Evolutionary conservation across 257 asterid genomes (phyloP).

Genomic region (Ajuga chamaepitys): DNA sequence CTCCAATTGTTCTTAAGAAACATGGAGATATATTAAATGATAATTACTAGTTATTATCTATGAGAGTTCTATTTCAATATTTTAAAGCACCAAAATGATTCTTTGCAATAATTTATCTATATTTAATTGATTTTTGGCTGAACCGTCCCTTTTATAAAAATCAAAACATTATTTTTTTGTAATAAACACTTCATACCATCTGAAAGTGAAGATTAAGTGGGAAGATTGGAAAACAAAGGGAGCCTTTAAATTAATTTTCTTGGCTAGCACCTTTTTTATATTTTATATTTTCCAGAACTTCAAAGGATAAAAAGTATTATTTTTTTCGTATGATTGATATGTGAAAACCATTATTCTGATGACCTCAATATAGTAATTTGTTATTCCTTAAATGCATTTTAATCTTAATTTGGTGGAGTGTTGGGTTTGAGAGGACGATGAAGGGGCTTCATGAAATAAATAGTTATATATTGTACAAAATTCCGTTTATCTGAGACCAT

Average conservation of each 20-base stretch:
- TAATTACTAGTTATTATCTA: not conserved
- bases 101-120: not conserved
- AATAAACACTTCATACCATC: not conserved
- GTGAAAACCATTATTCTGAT: not conserved
- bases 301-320: not conserved
- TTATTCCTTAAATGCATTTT: not conserved
- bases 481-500: not conserved
- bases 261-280: not conserved
- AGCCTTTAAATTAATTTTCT: not conserved
- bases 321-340: not conserved
- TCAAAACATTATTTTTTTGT: not conserved
- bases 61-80: not conserved
- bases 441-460: not conserved
- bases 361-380: not conserved
- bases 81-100: not conserved
- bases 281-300: not conserved
- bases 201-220: not conserved
- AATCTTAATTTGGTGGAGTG: not conserved
- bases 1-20: slow-evolving; percentile 14
- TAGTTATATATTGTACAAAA: not conserved
- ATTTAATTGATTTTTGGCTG: not conserved
- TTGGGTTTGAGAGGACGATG: not conserved
- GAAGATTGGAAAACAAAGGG: not conserved
- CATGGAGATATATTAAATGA: not conserved
- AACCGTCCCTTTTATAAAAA: not conserved